phyloP scores from a whole-genome alignment of 495 filamentous ascomycete species.

The Penicillium flavigenum region DNA sequence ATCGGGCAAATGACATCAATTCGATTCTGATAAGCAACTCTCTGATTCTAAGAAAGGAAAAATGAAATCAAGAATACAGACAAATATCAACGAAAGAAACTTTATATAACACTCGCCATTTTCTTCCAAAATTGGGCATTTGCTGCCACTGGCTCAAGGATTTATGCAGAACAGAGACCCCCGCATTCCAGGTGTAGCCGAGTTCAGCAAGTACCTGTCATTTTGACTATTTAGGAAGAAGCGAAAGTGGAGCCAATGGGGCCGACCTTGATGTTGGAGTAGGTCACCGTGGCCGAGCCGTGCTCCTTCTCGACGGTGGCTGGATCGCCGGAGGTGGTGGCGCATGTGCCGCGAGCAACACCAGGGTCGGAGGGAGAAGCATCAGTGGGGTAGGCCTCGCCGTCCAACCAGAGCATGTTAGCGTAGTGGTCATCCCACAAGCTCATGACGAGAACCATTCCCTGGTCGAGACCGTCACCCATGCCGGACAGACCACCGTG shows the following conservation, averaged over 20 bases:
- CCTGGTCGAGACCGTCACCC: slow-evolving; percentile 51
- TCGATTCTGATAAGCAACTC: not conserved
- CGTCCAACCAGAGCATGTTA: slow-evolving; percentile 82
- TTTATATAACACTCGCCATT: not conserved
- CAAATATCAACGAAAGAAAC: not conserved
- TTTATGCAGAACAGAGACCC: not conserved
- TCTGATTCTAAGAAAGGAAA: not conserved
- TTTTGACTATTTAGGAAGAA: slow-evolving; percentile 18
- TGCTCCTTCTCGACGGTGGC: slow-evolving; percentile 54
- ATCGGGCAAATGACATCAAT: slow-evolving; percentile 4
- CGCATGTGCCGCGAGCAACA: slow-evolving; percentile 64
- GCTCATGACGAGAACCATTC: slow-evolving; percentile 70
- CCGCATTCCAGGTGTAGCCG: slow-evolving; percentile 5
- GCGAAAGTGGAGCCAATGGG: slow-evolving; percentile 63
- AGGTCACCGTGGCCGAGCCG: slow-evolving; percentile 59
- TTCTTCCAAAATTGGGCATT: not conserved
- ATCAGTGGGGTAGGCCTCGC: slow-evolving; percentile 58
- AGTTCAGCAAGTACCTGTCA: slow-evolving; percentile 6
- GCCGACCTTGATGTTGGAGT: slow-evolving; percentile 65
- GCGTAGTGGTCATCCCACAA: slow-evolving; percentile 71
- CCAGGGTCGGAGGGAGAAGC: slow-evolving; percentile 54
- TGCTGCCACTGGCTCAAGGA: not conserved
- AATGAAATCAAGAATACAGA: slow-evolving; percentile 6
- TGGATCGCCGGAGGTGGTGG: slow-evolving; percentile 59
- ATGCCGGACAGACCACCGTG: slow-evolving; percentile 62